Conservation (phyloP, 306 rosid genomes). For the Cicer pinnatifidum region DNA sequence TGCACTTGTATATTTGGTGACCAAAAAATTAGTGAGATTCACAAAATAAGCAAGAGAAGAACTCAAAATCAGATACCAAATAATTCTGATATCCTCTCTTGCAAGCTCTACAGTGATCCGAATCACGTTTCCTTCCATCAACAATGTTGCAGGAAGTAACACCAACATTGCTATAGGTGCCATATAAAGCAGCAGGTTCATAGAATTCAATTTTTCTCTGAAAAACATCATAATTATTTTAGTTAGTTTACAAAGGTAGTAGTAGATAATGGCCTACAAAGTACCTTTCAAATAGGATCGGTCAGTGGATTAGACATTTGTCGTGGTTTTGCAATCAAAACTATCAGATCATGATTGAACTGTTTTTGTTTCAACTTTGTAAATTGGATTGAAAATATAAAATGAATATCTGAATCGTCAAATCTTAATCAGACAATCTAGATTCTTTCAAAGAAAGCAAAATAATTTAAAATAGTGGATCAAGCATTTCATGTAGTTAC, state of each 20-base stretch:
- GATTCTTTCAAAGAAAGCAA: too few species aligned
- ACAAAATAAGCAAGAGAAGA: slow-evolving; percentile 56
- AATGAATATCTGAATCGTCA: too few species aligned
- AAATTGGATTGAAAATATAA: too few species aligned
- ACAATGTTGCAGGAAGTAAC: slow-evolving; percentile 53
- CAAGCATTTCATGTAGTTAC: neutral
- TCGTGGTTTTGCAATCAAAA: too few species aligned
- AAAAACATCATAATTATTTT: neutral
- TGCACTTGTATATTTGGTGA: slow-evolving; percentile 59
- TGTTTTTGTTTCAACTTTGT: too few species aligned
- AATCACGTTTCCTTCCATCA: slow-evolving; percentile 54
- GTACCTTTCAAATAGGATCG: neutral
- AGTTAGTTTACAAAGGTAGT: slow-evolving; percentile 18
- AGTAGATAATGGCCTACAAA: neutral
- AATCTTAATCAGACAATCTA: too few species aligned
- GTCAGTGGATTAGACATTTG: neutral
- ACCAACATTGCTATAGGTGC: slow-evolving; percentile 54
- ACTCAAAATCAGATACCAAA: slow-evolving; percentile 54
- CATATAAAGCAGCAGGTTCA: slow-evolving; percentile 60
- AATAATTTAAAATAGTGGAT: too few species aligned
- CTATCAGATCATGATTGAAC: too few species aligned
- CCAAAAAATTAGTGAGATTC: slow-evolving; percentile 57
- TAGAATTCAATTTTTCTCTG: slow-evolving; percentile 56
- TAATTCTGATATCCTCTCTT: slow-evolving; percentile 47
- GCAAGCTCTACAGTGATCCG: slow-evolving; percentile 51